phyloP scores from a whole-genome alignment of 768 basidiomycete species.

The Cystofilobasidium capitatum region DNA sequence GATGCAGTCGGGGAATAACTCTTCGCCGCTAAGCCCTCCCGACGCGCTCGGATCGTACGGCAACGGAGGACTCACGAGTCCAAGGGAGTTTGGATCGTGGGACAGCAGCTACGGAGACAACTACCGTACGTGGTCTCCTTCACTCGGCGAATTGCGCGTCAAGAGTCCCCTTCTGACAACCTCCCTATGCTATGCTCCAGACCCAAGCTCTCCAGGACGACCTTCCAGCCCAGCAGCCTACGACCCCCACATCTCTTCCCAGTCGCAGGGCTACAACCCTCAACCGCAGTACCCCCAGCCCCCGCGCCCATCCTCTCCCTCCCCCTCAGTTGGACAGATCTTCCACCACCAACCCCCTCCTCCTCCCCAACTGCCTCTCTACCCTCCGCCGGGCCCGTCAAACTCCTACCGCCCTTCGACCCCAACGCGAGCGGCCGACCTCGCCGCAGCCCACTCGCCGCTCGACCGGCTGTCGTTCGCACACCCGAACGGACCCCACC shows the following conservation, averaged over 20 bases:
- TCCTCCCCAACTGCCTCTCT: background rate
- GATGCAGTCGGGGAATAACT: too few relatives aligned
- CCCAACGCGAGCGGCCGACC: background rate
- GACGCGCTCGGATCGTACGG: background rate
- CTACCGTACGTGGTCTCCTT: background rate
- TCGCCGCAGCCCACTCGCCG: background rate
- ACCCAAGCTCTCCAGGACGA: background rate
- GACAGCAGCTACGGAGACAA: background rate
- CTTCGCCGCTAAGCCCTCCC: too few relatives aligned
- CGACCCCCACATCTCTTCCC: background rate
- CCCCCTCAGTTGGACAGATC: background rate
- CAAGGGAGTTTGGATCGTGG: background rate
- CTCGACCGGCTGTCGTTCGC: background rate
- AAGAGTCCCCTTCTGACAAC: background rate
- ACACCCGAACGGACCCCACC: background rate
- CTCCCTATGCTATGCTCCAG: background rate
- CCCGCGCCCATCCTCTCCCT: background rate
- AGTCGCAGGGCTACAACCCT: background rate
- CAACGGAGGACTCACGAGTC: background rate
- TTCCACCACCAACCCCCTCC: background rate
- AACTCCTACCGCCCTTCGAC: background rate
- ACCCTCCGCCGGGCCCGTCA: background rate
- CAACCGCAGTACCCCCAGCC: background rate
- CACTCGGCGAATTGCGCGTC: too few relatives aligned
- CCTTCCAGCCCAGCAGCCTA: background rate